These are phyloP conservation scores for Termitomyces sp. DNA, from an alignment of 768 basidiomycete genomes.

Conservation along the genomic window DNA sequence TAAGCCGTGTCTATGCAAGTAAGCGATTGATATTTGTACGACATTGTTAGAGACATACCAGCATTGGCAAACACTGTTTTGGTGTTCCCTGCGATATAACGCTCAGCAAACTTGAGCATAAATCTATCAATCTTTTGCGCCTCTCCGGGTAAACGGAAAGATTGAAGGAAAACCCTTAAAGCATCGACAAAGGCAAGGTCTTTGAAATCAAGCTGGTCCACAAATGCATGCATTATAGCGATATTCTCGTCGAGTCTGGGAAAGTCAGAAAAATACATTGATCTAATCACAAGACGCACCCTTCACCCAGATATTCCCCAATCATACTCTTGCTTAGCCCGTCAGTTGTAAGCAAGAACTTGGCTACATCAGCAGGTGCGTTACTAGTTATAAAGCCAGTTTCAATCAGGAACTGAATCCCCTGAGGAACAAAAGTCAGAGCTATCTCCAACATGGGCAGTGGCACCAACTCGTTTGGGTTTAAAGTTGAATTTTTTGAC, in stretches of 20 bases:
- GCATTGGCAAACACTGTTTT: conserved; percentile 90
- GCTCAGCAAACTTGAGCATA: conserved; percentile 98
- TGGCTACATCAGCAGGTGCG: conserved; percentile 72
- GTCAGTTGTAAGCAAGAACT: conserved; percentile 82
- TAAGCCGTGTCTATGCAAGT: conserved; percentile 74
- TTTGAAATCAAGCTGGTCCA: conserved; percentile 86
- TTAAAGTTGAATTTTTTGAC: conserved; percentile 98
- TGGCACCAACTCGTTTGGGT: conserved; percentile 76
- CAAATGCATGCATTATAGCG: conserved; percentile 95
- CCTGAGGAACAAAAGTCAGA: conserved; percentile 38
- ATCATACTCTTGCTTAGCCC: conserved; percentile 95
- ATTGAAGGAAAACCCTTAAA: conserved; percentile 83
- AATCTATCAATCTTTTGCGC: conserved; percentile 98
- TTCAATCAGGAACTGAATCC: conserved; percentile 83
- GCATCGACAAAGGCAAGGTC: conserved; percentile 84
- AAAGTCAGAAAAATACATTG: neutral
- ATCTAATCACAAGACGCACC: conserved; percentile 42
- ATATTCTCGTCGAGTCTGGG: conserved; percentile 83
- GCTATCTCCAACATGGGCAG: neutral
- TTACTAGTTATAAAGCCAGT: conserved; percentile 77
- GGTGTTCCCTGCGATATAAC: conserved; percentile 86
- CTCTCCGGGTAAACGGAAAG: conserved; percentile 96
- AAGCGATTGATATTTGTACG: neutral
- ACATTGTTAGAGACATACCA: conserved; percentile 41
- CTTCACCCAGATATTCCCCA: conserved; percentile 97